Base-by-base conservation (phyloP, 225 moss, liverwort and hornwort species). In the Ulota crispa region DNA sequence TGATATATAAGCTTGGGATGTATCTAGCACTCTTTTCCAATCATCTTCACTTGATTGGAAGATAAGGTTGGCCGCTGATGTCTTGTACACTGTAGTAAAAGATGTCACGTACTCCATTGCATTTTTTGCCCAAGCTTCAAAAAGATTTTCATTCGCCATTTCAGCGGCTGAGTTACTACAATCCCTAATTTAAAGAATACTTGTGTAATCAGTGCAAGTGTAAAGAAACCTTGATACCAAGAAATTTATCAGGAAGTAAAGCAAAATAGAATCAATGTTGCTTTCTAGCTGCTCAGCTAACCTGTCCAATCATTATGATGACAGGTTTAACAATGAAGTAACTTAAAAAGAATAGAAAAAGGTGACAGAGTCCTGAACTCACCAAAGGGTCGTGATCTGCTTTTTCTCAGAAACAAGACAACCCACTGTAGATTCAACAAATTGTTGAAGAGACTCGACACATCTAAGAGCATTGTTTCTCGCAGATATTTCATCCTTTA, bases 31-130 rank as follows among this genome's bases (percentile, higher is more conserved):
- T 79, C 73, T 81, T 60, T 65, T 63, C 90, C 90, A 90, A 23
- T 84, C 81, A n/a, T 42, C 62, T 76, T 85, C 80, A 66, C 81
- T 79, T 73, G 87, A 36, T 63, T 81, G 73, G 50, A 90, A 88
- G 42, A 90, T 86, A 13, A 90, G 76, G 66, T 85, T 88, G 60
- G 85, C 85, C 34, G 83, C 85, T 43, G 83, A 81, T 67, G 72
- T 27, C 82, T 86, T 90, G 66, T 81, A 90, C 39, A 81, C 78
- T 67, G 87, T 88, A 57, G 64, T 79, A 45, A 60, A 76, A 13
- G 85, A 85, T 12, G 87, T 90, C 41, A 90, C 86, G 54, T 90
- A 90, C 73, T 86, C 87, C 77, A 88, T 63, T 47, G 90, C 86
- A 76, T 86, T 86, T 76, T 80, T 70, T 80, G 76, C 84, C 88